Base-by-base conservation (phyloP, 2,329 filamentous ascomycete genomes). In the Macrophomina pseudophaseolina region DNA sequence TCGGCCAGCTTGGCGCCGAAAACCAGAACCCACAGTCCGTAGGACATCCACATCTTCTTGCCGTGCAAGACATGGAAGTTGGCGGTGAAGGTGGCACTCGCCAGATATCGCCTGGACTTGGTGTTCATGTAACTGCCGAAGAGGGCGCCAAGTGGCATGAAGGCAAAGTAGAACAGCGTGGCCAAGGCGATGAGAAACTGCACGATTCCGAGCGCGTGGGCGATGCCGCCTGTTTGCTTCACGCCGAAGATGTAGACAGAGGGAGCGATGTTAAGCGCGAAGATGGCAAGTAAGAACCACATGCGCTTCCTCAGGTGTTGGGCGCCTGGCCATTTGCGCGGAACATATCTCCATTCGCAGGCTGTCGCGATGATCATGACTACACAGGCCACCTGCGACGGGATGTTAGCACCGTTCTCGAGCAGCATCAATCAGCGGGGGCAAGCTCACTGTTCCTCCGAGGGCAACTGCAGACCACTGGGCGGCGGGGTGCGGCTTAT, bases 11-110 rank as follows among this genome's bases (percentile, higher is more conserved):
- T 99, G 70, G 91, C 90, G 66, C 89, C 92, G 73, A 98, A 98
- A 54, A 98, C 93, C 64, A 89, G 84, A 5, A 92, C 81, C 95
- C 95, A 99, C 1, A 99, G 82, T 75, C 94, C 94, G 74, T 94
- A 98, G 0, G 95, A 99, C 91, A 98, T 94, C 84, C 93, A 95
- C 88, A 95, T 93, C 78, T 98, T 94, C 71, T 97, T 97, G 65
- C 95, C 95, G 51, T 85, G 83, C 12, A 99, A 88, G 12, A 87
- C 89, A 11, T 95, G 93, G 79, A 90, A 98, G 78, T 94, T 97
- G 35, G 95, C 95, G 0, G 95, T 99, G 78, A 99, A 99, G 0
- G 95, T 99, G 81, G 98, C 95, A 75, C 94, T 98, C 52, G 95
- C 95, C 64, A 99, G 95, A 70, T 99, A 99, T 69, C 90, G 90